Percentiles rank a stretch among this genome's conserved stretches.
phyloP scores from a whole-genome alignment of 371 early-diverging fungal genomes.

The Rhizopus arrhizus region DNA sequence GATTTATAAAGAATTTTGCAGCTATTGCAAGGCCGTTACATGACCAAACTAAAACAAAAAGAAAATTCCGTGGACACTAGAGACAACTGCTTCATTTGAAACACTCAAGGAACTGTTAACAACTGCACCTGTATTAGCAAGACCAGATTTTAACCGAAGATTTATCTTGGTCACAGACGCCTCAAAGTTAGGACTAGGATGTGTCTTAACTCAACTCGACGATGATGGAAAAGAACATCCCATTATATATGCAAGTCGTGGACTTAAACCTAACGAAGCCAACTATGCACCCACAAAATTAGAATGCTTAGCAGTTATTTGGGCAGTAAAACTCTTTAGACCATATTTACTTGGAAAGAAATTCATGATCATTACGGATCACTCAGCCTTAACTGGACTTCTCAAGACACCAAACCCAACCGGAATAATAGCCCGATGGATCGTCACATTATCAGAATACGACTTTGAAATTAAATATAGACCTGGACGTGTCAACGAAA shows the following conservation, averaged over 20 bases:
- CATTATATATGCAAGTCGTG: slow-evolving; percentile 2
- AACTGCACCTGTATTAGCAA: neutral
- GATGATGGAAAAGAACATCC: neutral
- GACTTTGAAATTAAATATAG: slow-evolving; percentile 3
- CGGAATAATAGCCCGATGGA: slow-evolving; percentile 4
- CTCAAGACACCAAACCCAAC: slow-evolving; percentile 1
- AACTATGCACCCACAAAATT: slow-evolving; percentile 6
- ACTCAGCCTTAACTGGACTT: neutral
- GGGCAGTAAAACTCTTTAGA: neutral
- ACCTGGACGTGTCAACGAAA: slow-evolving; percentile 8
- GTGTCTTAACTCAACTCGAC: neutral
- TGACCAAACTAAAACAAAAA: slow-evolving; percentile 3
- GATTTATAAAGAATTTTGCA: slow-evolving; percentile 3
- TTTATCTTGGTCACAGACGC: slow-evolving; percentile 5
- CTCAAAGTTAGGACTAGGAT: slow-evolving; percentile 1
- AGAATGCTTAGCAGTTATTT: slow-evolving; percentile 5
- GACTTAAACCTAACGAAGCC: neutral
- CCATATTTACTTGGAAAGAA: neutral
- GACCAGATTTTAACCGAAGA: neutral
- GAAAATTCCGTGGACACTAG: neutral
- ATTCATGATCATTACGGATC: neutral
- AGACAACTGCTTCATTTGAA: slow-evolving; percentile 4
- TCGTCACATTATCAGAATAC: neutral
- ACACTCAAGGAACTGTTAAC: neutral
- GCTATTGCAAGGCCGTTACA: slow-evolving; percentile 4